Evolutionary conservation across 768 basidiomycete genomes (phyloP), one percentile per base, ranked within the genome.

Genomic region (Panus rudis): DNA sequence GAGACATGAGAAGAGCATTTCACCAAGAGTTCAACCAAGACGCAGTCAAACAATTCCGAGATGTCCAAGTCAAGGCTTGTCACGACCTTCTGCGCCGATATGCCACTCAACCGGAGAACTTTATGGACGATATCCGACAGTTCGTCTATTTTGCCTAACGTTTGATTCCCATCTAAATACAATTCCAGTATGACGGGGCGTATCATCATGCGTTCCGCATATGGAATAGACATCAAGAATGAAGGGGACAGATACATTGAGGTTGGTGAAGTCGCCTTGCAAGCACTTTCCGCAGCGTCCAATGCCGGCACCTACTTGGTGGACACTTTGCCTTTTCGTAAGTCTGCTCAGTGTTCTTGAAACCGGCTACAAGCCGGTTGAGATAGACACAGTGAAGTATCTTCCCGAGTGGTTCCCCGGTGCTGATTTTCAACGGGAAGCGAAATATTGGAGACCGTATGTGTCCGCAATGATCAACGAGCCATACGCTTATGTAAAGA

Each of bases 171-270:
- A 4, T 8, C n/a, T 19, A 45, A 6, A 46, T 47, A 21, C n/a
- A 27, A 5, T 17, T 31, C 16, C 22, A 54, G 54, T 25, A 42
- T 50, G 42, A 35, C 50, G 2, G 54, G 47, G 13, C 25, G 19
- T 11, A 39, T 39, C 12, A 51, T 55, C 30, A 37, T 55, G 41
- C 23, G 39, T 3, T 32, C 49, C 11, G 46, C 46, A 6, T 53
- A 51, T 30, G 52, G 45, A 2, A 45, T 46, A 21, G 47, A 55
- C 14, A 43, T 52, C 30, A 24, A 40, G 33, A 33, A 16, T 12
- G 31, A 41, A 12, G 42, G 54, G 13, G 52, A 56, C 34, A 44
- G 42, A 6, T 53, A 46, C 32, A 43, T 56, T 21, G 20, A 39
- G 21, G 47, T 44, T 4, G 44, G 42, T 6, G 50, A 53, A 31